Base-by-base conservation (phyloP, 2,329 filamentous ascomycete species). In the Penicillium concentricum region DNA sequence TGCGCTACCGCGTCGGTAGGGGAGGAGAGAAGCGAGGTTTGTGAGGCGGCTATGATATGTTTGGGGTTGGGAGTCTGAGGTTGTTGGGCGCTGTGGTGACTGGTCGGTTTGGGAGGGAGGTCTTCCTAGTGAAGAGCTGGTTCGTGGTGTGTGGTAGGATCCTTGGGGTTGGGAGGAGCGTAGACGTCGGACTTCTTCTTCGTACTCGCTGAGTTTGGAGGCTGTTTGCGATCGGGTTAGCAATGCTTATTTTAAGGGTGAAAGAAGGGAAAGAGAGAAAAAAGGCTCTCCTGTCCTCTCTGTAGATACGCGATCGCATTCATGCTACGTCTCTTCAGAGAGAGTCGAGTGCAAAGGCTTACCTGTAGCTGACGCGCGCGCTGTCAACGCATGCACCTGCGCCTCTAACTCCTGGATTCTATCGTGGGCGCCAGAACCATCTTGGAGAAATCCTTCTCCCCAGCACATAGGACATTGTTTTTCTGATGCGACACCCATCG, bases 161-260 rank as follows among this genome's bases (percentile, higher is more conserved):
- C 34, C 30, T 32, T 56, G 48, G 6, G 63, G 47, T 64, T 74
- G 67, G 7, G 61, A 49, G 32, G 71, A 64, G 67, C 72, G 73
- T 32, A 87, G 74, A 50, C 74, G 76, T 53, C 78, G 81, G 24
- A 87, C 74, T 67, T 87, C 82, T 61, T 86, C 83, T 76, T 87
- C 84, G 71, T 86, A 87, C 69, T 86, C 82, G 66, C 83, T 82
- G 61, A 85, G 79, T 69, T 78, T 84, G 63, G 81, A 78, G 47
- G 79, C 82, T 83, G 64, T 62, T 55, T 41, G 43, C 35, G 38
- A 51, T 55, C 22, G 38, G 32, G 38, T 55, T 28, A 41, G 45
- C 22, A 5, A 9, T 34, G 34, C 26, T 44, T 38, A 20, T n/a
- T 41, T 44, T 38, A 4, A 16, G 26, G 16, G 8, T 20, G 13